Evolutionary conservation across 2,329 filamentous ascomycete species (phyloP).

Genomic region (Colletotrichum sp.): DNA sequence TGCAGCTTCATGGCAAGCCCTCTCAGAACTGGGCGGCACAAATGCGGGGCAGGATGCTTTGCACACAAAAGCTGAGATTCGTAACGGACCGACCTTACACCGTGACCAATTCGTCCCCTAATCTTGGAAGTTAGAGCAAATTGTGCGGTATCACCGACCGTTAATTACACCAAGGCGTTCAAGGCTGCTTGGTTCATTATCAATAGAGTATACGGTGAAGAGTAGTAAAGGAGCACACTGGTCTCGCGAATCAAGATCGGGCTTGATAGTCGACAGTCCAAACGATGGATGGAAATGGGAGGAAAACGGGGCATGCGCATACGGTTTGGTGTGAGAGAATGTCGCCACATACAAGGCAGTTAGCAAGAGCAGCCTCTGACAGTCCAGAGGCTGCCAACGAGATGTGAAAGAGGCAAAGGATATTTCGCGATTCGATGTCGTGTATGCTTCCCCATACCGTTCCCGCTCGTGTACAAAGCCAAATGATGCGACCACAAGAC

Average conservation of each 20-base stretch:
- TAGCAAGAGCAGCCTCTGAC: not conserved
- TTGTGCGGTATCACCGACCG: not conserved
- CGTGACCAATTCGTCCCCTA: not conserved
- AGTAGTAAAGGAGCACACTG: not conserved
- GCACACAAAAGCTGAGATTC: not conserved
- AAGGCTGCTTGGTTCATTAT: not conserved
- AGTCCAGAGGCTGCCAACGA: not conserved
- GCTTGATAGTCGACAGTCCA: not conserved
- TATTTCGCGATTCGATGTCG: slow-evolving; percentile 13
- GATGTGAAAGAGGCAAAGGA: not conserved
- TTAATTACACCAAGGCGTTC: not conserved
- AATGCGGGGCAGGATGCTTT: not conserved
- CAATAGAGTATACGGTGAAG: not conserved
- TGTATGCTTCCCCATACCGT: not conserved
- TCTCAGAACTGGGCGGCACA: not conserved
- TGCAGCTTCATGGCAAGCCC: not conserved
- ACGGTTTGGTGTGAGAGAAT: not conserved
- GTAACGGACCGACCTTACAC: not conserved
- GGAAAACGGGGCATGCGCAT: not conserved
- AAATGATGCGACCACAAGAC: not conserved
- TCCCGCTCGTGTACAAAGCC: slow-evolving; percentile 5
- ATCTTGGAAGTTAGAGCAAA: not conserved
- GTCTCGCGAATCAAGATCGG: not conserved
- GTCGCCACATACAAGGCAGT: not conserved
- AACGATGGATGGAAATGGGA: not conserved